Base-by-base conservation (phyloP, 2,329 filamentous ascomycete species). In the Sclerotinia subarctica region DNA sequence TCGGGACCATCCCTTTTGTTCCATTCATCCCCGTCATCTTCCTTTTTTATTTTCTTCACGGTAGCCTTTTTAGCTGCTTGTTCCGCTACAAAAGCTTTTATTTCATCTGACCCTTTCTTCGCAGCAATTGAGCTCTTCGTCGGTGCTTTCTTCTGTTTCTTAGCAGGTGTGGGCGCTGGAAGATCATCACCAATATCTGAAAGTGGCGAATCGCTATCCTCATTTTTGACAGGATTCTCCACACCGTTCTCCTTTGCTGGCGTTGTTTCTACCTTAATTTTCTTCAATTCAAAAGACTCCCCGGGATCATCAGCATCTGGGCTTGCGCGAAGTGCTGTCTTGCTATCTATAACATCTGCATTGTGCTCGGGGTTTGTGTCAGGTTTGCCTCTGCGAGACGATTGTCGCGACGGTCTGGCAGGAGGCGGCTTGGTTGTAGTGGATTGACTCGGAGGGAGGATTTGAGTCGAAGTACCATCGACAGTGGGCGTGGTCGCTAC, bases 311-410 rank as follows among this genome's bases (percentile, higher is more conserved):
- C 74, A 21, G 75, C 74, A 66, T 76, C 75, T 19, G 75, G 75
- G 64, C 75, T 76, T 64, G 74, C 75, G 64, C 75, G 68, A 47
- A 76, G 64, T n/a, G 75, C 75, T n/a, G 66, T 66, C 38, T 74
- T 75, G 19, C 74, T 74, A 71, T 77, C 75, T 46, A 76, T 32
- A 11, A 77, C 72, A 59, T 75, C 75, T 21, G 69, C 54, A 69
- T 77, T 76, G 29, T 74, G 70, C 56, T 77, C 74, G 47, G 75
- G 75, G 51, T 77, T 76, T 2, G 75, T 76, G 26, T 74, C 74
- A 35, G 75, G 38, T 42, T 71, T 74, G 21, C 64, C 60, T 11
- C 72, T 67, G n/a, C 70, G 71, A 19, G 72, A 72, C 7, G 71
- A 66, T 64, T 72, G 71, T 62, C 72, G 69, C 44, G 52, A 58